Percentiles rank a stretch among this genome's conserved stretches.
phyloP scores from a whole-genome alignment of 352 stramenopile species.

The Phytophthora boehmeriae region DNA sequence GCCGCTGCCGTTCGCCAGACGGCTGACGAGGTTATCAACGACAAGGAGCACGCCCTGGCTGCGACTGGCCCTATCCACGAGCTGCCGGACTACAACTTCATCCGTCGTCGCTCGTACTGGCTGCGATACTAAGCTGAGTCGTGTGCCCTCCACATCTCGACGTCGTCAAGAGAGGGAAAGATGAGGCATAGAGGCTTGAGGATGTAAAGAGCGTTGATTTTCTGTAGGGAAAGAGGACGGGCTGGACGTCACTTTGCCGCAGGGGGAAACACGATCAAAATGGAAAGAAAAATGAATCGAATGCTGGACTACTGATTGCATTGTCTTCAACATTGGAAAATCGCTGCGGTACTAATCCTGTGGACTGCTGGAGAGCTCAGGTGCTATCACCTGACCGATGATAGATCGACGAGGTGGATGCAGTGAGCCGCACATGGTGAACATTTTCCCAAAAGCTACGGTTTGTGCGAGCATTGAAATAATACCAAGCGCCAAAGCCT shows the following conservation, averaged over 20 bases:
- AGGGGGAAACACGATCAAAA: slow-evolving; percentile 32
- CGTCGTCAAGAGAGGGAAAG: slow-evolving; percentile 35
- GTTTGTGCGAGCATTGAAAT: slow-evolving; percentile 58
- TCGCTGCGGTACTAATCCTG: too few species aligned
- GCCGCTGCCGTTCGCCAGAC: slow-evolving; percentile 92
- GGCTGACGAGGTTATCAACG: slow-evolving; percentile 94
- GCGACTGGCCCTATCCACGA: slow-evolving; percentile 98
- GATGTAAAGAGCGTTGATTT: slow-evolving; percentile 32
- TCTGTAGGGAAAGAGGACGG: slow-evolving; percentile 36
- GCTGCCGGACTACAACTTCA: slow-evolving; percentile 99
- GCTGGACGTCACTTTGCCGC: slow-evolving; percentile 35
- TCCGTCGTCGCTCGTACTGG: slow-evolving; percentile 99
- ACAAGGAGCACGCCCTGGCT: slow-evolving; percentile 98
- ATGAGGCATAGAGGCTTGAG: slow-evolving; percentile 41
- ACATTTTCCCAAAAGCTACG: slow-evolving; percentile 59
- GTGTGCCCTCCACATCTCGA: slow-evolving; percentile 22
- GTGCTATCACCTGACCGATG: slow-evolving; percentile 7
- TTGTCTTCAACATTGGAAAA: slow-evolving; percentile 4
- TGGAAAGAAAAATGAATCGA: slow-evolving; percentile 36
- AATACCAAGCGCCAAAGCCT: slow-evolving; percentile 55
- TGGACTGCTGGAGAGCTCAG: background rate
- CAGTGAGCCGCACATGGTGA: slow-evolving; percentile 29
- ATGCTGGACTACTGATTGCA: slow-evolving; percentile 15
- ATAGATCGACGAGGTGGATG: slow-evolving; percentile 25
- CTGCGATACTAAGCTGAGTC: slow-evolving; percentile 83